phyloP scores from a whole-genome alignment of 805 yeast genomes.

The Ogataea ramenticola region DNA sequence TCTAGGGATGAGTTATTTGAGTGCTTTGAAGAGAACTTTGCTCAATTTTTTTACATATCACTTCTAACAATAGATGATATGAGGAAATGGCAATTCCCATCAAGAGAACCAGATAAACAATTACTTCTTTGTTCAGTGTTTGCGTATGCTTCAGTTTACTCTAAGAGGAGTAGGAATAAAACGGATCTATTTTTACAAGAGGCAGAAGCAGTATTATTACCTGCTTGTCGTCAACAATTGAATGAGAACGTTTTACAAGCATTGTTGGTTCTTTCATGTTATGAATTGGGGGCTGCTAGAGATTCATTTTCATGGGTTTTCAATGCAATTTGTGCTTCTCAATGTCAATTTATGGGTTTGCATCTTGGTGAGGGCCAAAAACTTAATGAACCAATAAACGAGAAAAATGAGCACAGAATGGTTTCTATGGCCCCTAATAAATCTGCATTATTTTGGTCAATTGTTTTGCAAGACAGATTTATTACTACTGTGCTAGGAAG shows the following conservation, averaged over 20 bases:
- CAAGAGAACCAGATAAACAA: slow-evolving; percentile 20
- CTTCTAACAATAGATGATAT: slow-evolving; percentile 15
- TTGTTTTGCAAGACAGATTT: slow-evolving; percentile 25
- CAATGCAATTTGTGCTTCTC: slow-evolving; percentile 25
- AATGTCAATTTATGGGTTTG: slow-evolving; percentile 21
- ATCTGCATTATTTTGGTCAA: slow-evolving; percentile 25
- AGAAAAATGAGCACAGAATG: not conserved
- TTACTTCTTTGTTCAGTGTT: slow-evolving; percentile 21
- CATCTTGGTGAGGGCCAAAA: slow-evolving; percentile 10
- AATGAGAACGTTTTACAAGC: slow-evolving; percentile 22
- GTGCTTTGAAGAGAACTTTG: slow-evolving; percentile 19
- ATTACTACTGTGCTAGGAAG: slow-evolving; percentile 27
- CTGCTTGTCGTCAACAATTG: slow-evolving; percentile 15
- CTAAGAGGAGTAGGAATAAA: slow-evolving; percentile 6
- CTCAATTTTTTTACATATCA: slow-evolving; percentile 20
- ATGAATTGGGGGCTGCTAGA: slow-evolving; percentile 25
- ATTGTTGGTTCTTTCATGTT: slow-evolving; percentile 23
- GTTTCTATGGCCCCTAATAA: slow-evolving; percentile 11
- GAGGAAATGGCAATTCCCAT: slow-evolving; percentile 21
- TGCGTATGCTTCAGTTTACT: slow-evolving; percentile 21
- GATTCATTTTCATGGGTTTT: slow-evolving; percentile 27
- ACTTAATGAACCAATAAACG: not conserved
- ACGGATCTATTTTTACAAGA: slow-evolving; percentile 13
- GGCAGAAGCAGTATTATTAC: slow-evolving; percentile 18
- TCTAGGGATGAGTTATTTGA: slow-evolving; percentile 7